Evolutionary conservation across 2,329 filamentous ascomycete species (phyloP).

Genomic region (Penicillium sp.): DNA sequence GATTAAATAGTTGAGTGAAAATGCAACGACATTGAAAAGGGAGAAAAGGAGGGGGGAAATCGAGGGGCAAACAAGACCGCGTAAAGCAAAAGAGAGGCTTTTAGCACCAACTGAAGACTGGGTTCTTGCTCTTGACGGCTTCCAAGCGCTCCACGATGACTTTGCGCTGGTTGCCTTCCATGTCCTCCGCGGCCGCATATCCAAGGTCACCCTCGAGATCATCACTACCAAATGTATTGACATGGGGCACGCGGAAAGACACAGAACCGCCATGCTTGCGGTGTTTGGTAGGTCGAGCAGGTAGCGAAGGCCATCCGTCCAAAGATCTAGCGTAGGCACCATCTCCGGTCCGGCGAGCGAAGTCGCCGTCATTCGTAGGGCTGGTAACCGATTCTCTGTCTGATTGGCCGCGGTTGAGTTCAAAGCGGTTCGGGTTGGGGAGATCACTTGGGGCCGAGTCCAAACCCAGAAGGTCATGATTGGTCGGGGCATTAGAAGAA

Average conservation of each 20-base stretch:
- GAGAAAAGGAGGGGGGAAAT: constrained; percentile 2
- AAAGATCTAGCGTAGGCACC: constrained; percentile 41
- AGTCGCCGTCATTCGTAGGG: constrained; percentile 40
- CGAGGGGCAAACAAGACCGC: constrained; percentile 16
- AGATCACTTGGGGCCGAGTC: constrained; percentile 64
- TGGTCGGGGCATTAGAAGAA: constrained; percentile 56
- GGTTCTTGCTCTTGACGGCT: constrained; percentile 92
- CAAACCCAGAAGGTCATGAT: constrained; percentile 73
- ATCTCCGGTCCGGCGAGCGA: constrained; percentile 40
- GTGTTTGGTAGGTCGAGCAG: constrained; percentile 42
- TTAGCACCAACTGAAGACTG: constrained; percentile 97
- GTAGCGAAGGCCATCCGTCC: constrained; percentile 46
- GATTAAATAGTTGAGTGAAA: constrained; percentile 28
- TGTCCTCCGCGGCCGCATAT: constrained; percentile 90
- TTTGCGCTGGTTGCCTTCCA: constrained; percentile 88
- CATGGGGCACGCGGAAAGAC: constrained; percentile 45
- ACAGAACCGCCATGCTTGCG: constrained; percentile 47
- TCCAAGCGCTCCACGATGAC: constrained; percentile 97
- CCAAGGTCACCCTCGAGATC: constrained; percentile 91
- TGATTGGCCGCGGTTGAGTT: constrained; percentile 59
- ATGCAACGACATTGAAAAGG: constrained; percentile 24
- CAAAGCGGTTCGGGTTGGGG: constrained; percentile 77
- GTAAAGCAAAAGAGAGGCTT: constrained; percentile 14
- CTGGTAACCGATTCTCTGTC: constrained; percentile 46
- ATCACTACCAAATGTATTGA: constrained; percentile 65